Base-by-base conservation (phyloP, 1,284 basidiomycete species). In the Cryptococcus sp. region DNA sequence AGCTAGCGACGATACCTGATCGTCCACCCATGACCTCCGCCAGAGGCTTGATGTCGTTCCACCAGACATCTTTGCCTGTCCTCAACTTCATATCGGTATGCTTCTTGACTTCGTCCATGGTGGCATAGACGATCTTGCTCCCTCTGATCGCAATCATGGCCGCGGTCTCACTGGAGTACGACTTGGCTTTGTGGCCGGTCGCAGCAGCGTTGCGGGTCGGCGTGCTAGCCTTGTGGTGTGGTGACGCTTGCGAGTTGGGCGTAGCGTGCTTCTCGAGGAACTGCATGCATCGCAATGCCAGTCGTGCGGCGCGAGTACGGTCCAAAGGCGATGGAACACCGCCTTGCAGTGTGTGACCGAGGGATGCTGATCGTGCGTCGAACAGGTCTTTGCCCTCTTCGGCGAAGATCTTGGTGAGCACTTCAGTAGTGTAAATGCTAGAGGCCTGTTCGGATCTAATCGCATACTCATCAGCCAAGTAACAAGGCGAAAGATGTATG, bases 291-390 rank as follows among this genome's bases (percentile, higher is more conserved):
- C 90, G 89, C 62, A 96, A 82, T 8, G 94, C 88, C 44, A 98
- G 84, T 47, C 94, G 88, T 1, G 91, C 89, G 1, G 93, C 95
- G 19, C 93, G 88, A 0, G 90, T 87, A 59, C 95, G 90, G 80
- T 99, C 96, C 65, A 91, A 84, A 0, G 95, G 95, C 0, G 93
- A 95, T 3, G 95, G 95, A 4, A 91, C 88, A 5, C 93, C 93
- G 19, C 95, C 95, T 76, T 99, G 95, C 10, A 99, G 82, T 1
- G 93, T 97, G 80, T 99, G 96, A 11, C 96, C 95, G 20, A 99
- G 86, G 3, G 90, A 88, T 17, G 95, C 96, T 13, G 87, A 90
- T 50, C 96, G 88, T 19, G 95, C 87, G 80, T 99, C 96, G 73
- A 98, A 99, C n/a, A 96, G 82, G 7, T 83, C 75, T 17, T 87